Base-by-base conservation (phyloP, 352 stramenopile genomes). In the Aphanomyces stellatus region DNA sequence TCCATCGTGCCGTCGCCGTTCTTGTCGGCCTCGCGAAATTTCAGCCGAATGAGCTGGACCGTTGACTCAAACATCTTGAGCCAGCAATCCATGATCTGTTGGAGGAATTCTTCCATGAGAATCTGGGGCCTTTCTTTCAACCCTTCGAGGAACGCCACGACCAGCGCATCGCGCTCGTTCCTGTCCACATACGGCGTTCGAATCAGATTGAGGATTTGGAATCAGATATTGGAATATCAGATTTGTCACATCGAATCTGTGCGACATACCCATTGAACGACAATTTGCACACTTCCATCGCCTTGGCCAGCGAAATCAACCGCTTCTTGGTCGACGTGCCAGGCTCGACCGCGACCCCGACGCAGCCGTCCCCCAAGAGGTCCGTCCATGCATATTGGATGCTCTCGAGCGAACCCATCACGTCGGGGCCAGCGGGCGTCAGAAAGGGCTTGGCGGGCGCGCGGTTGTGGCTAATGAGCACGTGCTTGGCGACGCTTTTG, bases 1-100 rank as follows among this genome's bases (percentile, higher is more conserved):
- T 64, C 55, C 55, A 64, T 64, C 6, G 55, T 51, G 33, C 55
- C 55, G 25, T 64, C 55, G 55, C 55, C 55, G 40, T 64, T 64
- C 37, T 64, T 64, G 40, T 64, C 55, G 35, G 55, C 55, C 31
- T 64, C 35, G 25, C 30, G 22, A 35, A 64, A 64, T 30, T 64
- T 64, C 17, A 51, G 19, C n/a, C 55, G 55, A 19, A 64, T 43
- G 2, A 51, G 17, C 35, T 51, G 33, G 35, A 64, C 55, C 6
- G 37, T 43, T 11, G 17, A 31, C 25, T 64, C 55, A 28, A 64
- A 49, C 4, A 24, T 17, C 35, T 51, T 33, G n/a, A 31, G n/a
- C 55, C 55, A 64, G 33, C 22, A 43, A 34, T 49, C 55, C 55
- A 64, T 64, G 25, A 64, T 43, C 4, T 31, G 19, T 22, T 22